These are phyloP conservation scores for Colletotrichum endophyticum DNA, from an alignment of 2,329 filamentous ascomycete genomes.

Conservation along the genomic window DNA sequence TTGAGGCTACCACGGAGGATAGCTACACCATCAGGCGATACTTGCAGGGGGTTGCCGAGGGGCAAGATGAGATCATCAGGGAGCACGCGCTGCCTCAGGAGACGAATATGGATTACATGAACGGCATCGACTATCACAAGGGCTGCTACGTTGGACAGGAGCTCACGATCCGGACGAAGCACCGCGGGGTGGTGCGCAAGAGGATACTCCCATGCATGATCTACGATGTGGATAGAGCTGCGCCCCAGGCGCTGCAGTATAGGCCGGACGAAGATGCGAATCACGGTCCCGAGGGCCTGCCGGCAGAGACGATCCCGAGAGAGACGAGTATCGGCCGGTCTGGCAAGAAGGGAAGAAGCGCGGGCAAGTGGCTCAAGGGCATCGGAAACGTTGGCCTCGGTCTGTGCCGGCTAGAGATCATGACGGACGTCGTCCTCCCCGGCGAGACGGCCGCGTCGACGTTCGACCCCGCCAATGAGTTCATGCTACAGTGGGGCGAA, in stretches of 20 bases:
- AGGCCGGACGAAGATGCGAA: constrained; percentile 31
- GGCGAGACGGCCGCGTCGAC: constrained; percentile 70
- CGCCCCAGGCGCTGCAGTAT: constrained; percentile 52
- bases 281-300: constrained; percentile 28
- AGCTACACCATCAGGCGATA: constrained; percentile 81
- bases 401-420: constrained; percentile 85
- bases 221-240: constrained; percentile 56
- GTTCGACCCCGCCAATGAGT: constrained; percentile 53
- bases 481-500: constrained; percentile 19
- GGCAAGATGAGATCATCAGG: constrained; percentile 75
- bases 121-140: constrained; percentile 90
- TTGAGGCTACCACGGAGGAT: constrained; percentile 53
- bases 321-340: constrained; percentile 55
- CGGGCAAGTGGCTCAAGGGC: constrained; percentile 80
- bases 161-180: constrained; percentile 92
- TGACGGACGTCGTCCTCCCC: constrained; percentile 80
- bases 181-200: constrained; percentile 92
- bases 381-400: constrained; percentile 88
- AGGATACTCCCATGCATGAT: constrained; percentile 82
- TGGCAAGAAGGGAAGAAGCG: constrained; percentile 68
- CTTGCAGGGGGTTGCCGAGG: constrained; percentile 82
- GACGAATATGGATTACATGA: constrained; percentile 85
- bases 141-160: constrained; percentile 98
- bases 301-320: constrained; percentile 43
- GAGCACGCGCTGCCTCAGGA: constrained; percentile 83